Evolutionary conservation across 768 basidiomycete genomes (phyloP).

Genomic region (Austroboletus festivus): DNA sequence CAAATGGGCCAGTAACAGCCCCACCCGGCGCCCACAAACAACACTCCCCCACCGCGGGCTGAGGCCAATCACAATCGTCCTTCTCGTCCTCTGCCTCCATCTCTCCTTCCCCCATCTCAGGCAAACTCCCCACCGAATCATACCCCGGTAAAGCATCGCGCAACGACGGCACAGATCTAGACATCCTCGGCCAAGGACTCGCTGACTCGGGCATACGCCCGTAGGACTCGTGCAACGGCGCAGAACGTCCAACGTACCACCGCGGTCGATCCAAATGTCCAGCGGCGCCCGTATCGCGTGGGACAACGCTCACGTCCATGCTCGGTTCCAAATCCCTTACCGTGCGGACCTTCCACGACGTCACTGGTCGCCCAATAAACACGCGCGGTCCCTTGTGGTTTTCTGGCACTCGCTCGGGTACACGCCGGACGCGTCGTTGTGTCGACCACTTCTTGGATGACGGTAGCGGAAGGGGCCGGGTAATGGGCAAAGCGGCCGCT

Average conservation of each 20-base stretch:
- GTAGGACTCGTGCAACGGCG: conserved; percentile 19
- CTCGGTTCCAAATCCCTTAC: conserved; percentile 24
- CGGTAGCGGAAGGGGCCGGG: too few species aligned
- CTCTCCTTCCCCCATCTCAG: conserved; percentile 11
- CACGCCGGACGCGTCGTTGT: too few species aligned
- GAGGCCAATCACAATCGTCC: conserved; percentile 22
- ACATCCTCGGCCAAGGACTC: neutral
- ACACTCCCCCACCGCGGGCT: conserved; percentile 31
- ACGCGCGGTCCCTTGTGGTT: conserved; percentile 12
- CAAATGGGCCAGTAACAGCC: neutral
- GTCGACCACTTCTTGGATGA: too few species aligned
- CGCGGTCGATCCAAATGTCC: too few species aligned
- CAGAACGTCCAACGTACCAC: conserved; percentile 19
- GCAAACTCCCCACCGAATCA: conserved; percentile 11
- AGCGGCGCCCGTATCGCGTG: too few species aligned
- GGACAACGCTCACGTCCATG: neutral
- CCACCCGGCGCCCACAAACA: conserved; percentile 24
- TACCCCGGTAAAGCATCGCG: conserved; percentile 7
- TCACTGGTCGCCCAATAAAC: conserved; percentile 24
- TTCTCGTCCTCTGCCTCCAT: neutral
- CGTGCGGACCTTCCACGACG: conserved; percentile 22
- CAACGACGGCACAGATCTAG: neutral
- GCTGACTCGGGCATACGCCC: conserved; percentile 14
- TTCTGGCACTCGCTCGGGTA: neutral
- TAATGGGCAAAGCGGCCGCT: too few species aligned